Percentiles rank a stretch among this genome's conserved stretches.
Evolutionary conservation across 176 grass and related monocot genomes (phyloP).

Genomic region (Bonia amplexicaulis): DNA sequence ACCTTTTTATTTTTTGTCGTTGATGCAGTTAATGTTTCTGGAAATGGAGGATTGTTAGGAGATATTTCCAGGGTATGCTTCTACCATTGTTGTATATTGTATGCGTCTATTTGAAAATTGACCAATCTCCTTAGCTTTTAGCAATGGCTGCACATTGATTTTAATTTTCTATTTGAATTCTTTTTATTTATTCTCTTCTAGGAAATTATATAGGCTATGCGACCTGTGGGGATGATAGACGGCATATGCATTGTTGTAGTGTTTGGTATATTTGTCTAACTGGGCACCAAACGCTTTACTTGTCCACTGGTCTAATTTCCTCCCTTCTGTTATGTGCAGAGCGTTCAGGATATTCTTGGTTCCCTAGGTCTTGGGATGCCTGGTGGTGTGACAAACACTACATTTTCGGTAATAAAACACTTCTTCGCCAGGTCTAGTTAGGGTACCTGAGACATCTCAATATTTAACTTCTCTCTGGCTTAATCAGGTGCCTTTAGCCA

Average conservation of each 20-base stretch:
- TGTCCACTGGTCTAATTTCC: background rate
- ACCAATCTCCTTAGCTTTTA: background rate
- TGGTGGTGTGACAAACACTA: conserved; percentile 42
- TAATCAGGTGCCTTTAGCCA: conserved; percentile 54
- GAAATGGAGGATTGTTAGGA: conserved; percentile 47
- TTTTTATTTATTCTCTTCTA: conserved; percentile 13
- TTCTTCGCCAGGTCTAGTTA: conserved; percentile 7
- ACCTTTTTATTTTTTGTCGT: background rate
- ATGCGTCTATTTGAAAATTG: background rate
- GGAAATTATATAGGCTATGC: conserved; percentile 25
- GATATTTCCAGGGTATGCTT: conserved; percentile 68
- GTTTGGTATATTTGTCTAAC: conserved; percentile 10
- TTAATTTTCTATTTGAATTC: background rate
- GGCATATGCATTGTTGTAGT: conserved; percentile 15
- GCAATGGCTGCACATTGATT: background rate
- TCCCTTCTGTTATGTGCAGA: conserved; percentile 42
- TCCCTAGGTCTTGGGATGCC: conserved; percentile 55
- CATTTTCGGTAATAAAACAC: conserved; percentile 40
- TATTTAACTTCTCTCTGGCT: conserved; percentile 10
- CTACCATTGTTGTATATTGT: background rate
- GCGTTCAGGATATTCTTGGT: conserved; percentile 69
- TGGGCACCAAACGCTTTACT: background rate
- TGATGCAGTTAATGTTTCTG: conserved; percentile 54
- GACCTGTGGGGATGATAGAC: conserved; percentile 21
- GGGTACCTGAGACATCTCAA: background rate